These are phyloP conservation scores for Solanum infundibuliforme DNA, from an alignment of 257 asterid species.

Conservation along the genomic window DNA sequence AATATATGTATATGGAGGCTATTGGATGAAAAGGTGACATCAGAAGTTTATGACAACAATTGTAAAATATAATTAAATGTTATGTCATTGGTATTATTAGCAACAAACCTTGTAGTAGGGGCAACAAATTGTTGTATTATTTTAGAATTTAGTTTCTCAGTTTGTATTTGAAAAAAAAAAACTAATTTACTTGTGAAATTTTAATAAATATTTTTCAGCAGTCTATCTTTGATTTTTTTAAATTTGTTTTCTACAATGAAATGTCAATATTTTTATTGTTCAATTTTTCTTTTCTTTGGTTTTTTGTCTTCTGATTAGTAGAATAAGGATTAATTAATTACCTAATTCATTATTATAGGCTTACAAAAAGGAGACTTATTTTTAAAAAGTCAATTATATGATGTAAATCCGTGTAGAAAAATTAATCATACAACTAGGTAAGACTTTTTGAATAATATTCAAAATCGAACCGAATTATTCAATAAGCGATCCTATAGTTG, in stretches of 20 bases:
- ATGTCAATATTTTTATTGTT: not conserved
- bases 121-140: not conserved
- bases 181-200: not conserved
- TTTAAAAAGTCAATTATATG: not conserved
- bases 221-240: not conserved
- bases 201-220: not conserved
- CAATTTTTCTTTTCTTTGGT: not conserved
- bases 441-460: not conserved
- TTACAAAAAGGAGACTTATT: not conserved
- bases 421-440: not conserved
- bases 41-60: not conserved
- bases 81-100: not conserved
- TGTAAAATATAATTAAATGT: conserved; percentile 1
- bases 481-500: not conserved
- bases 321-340: not conserved
- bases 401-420: not conserved
- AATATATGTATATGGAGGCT: not conserved
- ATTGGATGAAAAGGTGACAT: not conserved
- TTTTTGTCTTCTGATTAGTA: not conserved
- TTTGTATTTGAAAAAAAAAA: not conserved
- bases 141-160: not conserved
- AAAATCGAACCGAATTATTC: not conserved
- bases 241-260: not conserved
- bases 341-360: not conserved
- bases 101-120: not conserved